A percentile compares a stretch with the other conserved stretches of the same genome.
phyloP scores from a whole-genome alignment of 2,329 filamentous ascomycete genomes.

The Apiospora hydei region DNA sequence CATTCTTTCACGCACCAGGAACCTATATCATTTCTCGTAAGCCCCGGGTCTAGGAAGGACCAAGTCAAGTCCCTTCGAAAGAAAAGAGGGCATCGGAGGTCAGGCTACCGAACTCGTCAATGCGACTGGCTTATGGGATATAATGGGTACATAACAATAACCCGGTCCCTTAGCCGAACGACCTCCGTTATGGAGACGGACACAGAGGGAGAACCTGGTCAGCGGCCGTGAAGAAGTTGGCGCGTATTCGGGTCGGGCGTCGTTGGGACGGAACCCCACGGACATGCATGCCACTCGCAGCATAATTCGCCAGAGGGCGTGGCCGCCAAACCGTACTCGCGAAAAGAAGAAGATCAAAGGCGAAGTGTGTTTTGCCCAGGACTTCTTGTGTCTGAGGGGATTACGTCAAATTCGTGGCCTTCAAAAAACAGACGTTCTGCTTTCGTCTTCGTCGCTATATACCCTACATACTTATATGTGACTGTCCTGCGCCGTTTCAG shows the following conservation, averaged over 20 bases:
- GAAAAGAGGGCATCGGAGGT: not conserved
- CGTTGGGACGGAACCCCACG: not conserved
- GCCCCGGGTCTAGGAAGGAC: too few relatives aligned
- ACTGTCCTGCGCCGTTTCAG: not conserved
- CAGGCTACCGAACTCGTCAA: not conserved
- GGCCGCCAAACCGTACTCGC: not conserved
- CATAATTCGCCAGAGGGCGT: not conserved
- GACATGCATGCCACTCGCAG: not conserved
- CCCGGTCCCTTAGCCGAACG: not conserved
- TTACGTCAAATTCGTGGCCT: not conserved
- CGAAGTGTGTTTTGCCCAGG: constrained; percentile 3
- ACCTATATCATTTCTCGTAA: not conserved
- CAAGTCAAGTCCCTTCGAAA: not conserved
- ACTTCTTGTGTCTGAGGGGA: not conserved
- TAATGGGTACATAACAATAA: not conserved
- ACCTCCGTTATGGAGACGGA: not conserved
- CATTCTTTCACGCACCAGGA: not conserved
- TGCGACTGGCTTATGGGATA: not conserved
- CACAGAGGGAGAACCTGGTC: not conserved
- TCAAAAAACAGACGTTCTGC: not conserved
- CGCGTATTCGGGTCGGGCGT: constrained; percentile 10
- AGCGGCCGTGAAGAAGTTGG: not conserved
- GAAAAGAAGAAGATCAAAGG: not conserved
- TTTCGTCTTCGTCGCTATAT: not conserved
- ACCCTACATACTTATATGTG: not conserved